Evolutionary conservation across 306 rosid species (phyloP), one percentile per base, ranked within the genome.

Genomic region (Ceratonia siliqua): DNA sequence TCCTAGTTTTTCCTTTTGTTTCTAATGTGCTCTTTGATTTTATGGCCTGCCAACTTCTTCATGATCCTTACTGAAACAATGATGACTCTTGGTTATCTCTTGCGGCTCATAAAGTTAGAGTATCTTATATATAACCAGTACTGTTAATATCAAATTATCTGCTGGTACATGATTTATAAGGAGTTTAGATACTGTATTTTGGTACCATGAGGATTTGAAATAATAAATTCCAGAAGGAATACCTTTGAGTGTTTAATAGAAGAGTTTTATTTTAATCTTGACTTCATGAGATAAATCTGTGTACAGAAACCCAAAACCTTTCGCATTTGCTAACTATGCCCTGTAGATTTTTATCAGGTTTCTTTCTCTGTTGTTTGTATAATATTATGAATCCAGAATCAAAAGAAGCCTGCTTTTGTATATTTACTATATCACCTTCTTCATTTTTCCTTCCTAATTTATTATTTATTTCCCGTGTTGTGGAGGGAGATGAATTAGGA

Each of bases 241-340:
- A 32, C 56, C 12, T 56, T 53, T 65, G 11, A 49, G 27, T 6
- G 53, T 64, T 54, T 70, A 45, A 36, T 55, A 46, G 70, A 38
- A 71, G 45, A 58, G n/a, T 64, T 18, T 36, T 18, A 56, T 70
- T 81, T 64, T 1, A 62, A 11, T 48, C 27, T 39, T 66, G 46
- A 50, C 35, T 39, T 77, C 41, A 28, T 66, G 56, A 38, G 32
- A 21, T 36, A 14, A 28, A 39, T 76, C 56, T 27, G 42, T 35
- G 33, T 49, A 30, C 30, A 18, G 10, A 15, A 76, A 45, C 32
- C 52, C 24, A 9, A 27, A 24, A 6, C 52, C 35, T 63, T 77
- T 56, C 11, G 61, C 62, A 12, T 71, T 48, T 63, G 61, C 53
- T 56, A 63, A 28, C 39, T 30, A 49, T 72, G 58, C 45, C 18